Evolutionary conservation across 345 rosid genomes (phyloP), one percentile per base, ranked within the genome.

Genomic region (Citrus medica): DNA sequence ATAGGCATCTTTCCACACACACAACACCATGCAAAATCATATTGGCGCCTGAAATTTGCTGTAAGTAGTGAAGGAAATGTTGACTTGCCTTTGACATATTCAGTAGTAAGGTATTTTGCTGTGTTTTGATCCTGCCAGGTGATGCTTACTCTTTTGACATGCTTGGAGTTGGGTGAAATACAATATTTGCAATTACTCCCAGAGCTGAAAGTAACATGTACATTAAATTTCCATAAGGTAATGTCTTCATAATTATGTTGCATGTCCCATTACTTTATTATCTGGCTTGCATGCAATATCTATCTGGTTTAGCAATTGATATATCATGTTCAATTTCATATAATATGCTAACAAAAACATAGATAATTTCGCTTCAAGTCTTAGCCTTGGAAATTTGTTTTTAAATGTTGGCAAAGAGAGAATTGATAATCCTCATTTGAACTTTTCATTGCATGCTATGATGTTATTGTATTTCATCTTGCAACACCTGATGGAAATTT

Each of bases 161-260:
- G 87, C 78, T 79, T 96, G 92, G 99, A 96, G 86, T 83, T 92
- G 88, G 99, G 98, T 63, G 95, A 91, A 82, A 89, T 87, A 60
- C 87, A 90, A 74, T 91, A 92, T 86, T 80, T 96, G 83, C 92
- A 81, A 40, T 83, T 94, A 83, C 86, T 94, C 83, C 97, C 98
- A 13, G 94, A 88, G 71, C 79, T 85, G 72, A 91, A 89, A 78
- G 88, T 86, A 62, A 90, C 95, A 71, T 94, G 98, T 86, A 85
- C 90, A 79, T 71, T 96, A 85, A 91, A 87, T 87, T 96, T 96
- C 90, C 93, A 93, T 81, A 94, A 94, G 98, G 99, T 94, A 77
- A 58, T 85, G 63, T 67, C 62, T 25, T 14, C 66, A 40, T 60
- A 60, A 70, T 72, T 30, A 35, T 71, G 60, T 24, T 58, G 38